Evolutionary conservation across 163 green algal genomes (phyloP), one percentile per base, ranked within the genome.

Genomic region (Chlorella variabilis): DNA sequence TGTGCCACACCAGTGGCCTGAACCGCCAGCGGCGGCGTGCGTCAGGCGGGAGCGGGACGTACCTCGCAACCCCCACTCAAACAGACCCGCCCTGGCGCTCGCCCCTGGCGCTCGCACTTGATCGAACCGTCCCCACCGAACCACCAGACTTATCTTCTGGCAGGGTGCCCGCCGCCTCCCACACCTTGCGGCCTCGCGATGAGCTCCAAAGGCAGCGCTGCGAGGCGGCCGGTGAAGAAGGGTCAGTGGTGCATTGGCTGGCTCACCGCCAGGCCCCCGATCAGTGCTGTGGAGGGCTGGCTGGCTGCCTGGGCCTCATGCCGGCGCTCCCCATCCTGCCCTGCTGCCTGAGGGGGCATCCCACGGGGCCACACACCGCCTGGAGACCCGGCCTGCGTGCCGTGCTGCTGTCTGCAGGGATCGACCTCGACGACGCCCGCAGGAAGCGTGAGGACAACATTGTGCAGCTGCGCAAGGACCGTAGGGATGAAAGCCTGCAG

Each of bases 361-460:
- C n/a, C 71, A 51, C 29, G 8, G 20, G 17, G 71, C 5, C 5
- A 9, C 48, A 42, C 18, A 20, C 48, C 48, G 5, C 17, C 31
- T 3, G 33, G 15, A 3, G 20, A 3, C 11, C 34, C 33, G 8
- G 25, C 23, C 42, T 38, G 71, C 25, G 18, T 3, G 21, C 71
- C 66, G 7, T 42, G 13, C 31, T 33, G 13, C 33, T 29, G 4
- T 0, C 36, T 51, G 74, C 84, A 89, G 92, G 92, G 25, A 92
- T 98, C 25, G 96, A 98, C 75, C 83, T 90, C 13, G 97, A 99
- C 74, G 97, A 99, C 82, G 93, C 94, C 0, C 89, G 97, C 8
- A 87, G 96, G 39, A 99, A 98, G 92, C 91, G 97, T 27, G 97
- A 99, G 89, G 95, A 98, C 80, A 97, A 97, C 71, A 97, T 98